Evolutionary conservation across 2,329 filamentous ascomycete genomes (phyloP), one percentile per base, ranked within the genome.

Genomic region (Talaromyces amestolkiae): DNA sequence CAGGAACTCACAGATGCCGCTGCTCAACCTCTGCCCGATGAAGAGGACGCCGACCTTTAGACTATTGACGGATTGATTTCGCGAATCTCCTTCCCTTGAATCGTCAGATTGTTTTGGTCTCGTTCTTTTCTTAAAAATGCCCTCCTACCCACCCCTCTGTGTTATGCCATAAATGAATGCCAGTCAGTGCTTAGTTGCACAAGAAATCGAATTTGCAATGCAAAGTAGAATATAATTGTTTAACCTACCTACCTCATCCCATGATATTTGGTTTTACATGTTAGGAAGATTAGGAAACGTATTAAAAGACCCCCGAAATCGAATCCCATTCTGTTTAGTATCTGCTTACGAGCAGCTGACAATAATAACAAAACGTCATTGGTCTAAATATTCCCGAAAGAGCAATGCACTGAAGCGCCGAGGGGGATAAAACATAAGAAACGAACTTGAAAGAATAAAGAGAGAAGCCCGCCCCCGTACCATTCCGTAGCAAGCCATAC

Each of bases 1-100:
- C 84, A 90, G 81, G 95, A 99, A 86, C 96, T 99, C 92, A 81
- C 87, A 68, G 86, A 85, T 60, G 95, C 95, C 69, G 88, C 90
- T 69, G 74, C 85, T 70, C 88, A 91, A 88, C 93, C 95, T 75
- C 91, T 99, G 75, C 95, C 95, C 72, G 93, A 93, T 77, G 95
- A 98, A 87, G 91, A 96, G 71, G 94, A 97, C 73, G 88, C 92
- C 67, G 81, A 83, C 70, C 75, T 83, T 75, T 83, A 81, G 76
- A 76, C 68, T 35, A 53, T 54, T 59, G 51, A 66, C 64, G 64
- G 65, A 66, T 65, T 63, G 49, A 67, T 64, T 64, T 68, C 61
- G 61, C 60, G 47, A 63, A 53, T 53, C 51, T 19, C 31, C 27
- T 58, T 53, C 24, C 45, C 22, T 47, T 56, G 17, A 56, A 56